Evolutionary conservation across 257 asterid genomes (phyloP).

Genomic region (Dorcoceras hygrometricum): DNA sequence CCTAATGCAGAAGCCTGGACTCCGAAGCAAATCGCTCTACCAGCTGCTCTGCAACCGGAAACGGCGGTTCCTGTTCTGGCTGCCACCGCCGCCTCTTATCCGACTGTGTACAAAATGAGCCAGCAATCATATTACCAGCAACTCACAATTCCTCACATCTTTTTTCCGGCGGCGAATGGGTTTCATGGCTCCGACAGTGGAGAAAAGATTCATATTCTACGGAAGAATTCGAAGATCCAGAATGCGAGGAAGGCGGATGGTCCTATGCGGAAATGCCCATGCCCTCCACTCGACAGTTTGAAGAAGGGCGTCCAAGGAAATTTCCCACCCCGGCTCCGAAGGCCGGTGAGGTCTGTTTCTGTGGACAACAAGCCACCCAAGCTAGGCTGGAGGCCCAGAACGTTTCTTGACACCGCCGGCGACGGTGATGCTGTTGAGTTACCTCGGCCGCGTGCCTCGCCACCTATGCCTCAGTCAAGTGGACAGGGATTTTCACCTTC

Average conservation of each 20-base stretch:
- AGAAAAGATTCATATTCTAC: background rate
- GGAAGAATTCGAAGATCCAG: background rate
- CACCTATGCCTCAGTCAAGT: background rate
- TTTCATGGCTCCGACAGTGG: background rate
- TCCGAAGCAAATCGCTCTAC: background rate
- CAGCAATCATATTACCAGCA: background rate
- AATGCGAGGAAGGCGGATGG: background rate
- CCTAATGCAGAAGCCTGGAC: background rate
- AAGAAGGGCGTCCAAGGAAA: background rate
- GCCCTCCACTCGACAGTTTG: too few species aligned
- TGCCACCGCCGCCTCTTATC: background rate
- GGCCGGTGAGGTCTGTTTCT: background rate
- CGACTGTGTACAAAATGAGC: background rate
- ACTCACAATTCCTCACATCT: background rate
- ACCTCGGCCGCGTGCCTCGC: background rate
- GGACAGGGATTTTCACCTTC: background rate
- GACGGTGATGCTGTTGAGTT: background rate
- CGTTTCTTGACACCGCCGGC: background rate
- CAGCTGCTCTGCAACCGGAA: too few species aligned
- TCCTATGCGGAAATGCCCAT: background rate
- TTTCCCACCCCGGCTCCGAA: conserved; percentile 21
- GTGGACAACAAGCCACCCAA: background rate
- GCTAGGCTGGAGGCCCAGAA: conserved; percentile 11
- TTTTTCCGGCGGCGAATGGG: background rate
- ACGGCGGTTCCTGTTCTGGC: background rate